Base-by-base conservation (phyloP, 257 asterid species). In the Nicotiana knightiana region DNA sequence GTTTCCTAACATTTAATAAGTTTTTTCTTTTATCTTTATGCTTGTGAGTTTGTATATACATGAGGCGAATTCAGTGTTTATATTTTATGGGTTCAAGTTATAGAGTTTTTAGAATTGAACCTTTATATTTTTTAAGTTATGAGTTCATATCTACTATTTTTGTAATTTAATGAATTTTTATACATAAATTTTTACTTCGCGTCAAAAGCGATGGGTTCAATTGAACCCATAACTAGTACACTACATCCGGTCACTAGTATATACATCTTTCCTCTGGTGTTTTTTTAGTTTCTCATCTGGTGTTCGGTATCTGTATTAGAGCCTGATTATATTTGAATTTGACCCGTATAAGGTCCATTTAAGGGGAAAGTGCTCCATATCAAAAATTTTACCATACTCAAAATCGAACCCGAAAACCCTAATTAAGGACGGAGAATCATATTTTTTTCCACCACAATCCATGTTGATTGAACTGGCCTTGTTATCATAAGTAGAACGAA, bases 311-410 rank as follows among this genome's bases (percentile, higher is more conserved):
- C 0, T 3, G 3, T 2, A 43, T 2, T 43, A 43, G 0, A 8
- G 1, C 0, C 0, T 0, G 51, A 8, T 43, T 43, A 43, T 8
- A 43, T 43, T 43, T 3, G 0, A 0, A 7, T 8, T 43, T 3
- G 51, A 0, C 0, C 0, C 0, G 10, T 0, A 2, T 43, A 8
- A 8, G 10, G 0, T 0, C 10, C 2, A 8, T 43, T 43, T 43
- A 43, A 43, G 0, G 0, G 46, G 9, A 0, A 43, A 43, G 0
- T 2, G 0, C 3, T 43, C 0, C 0, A 0, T 43, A 43, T 8
- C 0, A 8, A 3, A 2, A 43, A 1, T 7, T 43, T 43, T 32
- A 8, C 0, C 3, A 43, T 8, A 43, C 0, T 0, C 11, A 7
- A 2, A 43, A 2, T 43, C 11, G 11, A 8, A 43, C 0, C 3